Conservation (phyloP, 371 early-diverging fungal genomes). For the Umbelopsis sp. region DNA sequence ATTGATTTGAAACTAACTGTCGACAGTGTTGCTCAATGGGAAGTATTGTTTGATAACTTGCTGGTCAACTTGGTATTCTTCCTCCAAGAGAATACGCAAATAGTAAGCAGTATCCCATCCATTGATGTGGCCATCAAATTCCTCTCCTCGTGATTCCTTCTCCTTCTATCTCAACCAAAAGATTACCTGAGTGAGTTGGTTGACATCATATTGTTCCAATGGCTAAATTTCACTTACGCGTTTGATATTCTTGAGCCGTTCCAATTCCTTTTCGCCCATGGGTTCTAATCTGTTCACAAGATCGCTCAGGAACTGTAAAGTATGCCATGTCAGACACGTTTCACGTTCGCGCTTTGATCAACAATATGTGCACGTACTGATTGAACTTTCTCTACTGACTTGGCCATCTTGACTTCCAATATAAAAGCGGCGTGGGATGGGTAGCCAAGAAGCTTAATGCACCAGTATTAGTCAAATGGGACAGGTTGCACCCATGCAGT, state of each 20-base stretch:
- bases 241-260: slow-evolving; percentile 60
- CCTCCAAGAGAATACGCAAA: slow-evolving; percentile 68
- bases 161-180: slow-evolving; percentile 28
- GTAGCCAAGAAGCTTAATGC: slow-evolving; percentile 68
- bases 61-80: slow-evolving; percentile 74
- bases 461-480: background rate
- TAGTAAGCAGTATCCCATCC: slow-evolving; percentile 84
- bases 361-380: slow-evolving; percentile 30
- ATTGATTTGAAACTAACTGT: slow-evolving; percentile 31
- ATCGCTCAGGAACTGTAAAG: slow-evolving; percentile 65
- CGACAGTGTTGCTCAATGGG: slow-evolving; percentile 57
- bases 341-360: background rate
- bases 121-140: slow-evolving; percentile 61
- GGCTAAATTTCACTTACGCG: slow-evolving; percentile 29
- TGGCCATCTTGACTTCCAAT: slow-evolving; percentile 88
- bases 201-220: slow-evolving; percentile 18
- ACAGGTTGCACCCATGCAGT: background rate
- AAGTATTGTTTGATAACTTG: slow-evolving; percentile 82
- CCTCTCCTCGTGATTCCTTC: slow-evolving; percentile 43
- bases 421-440: slow-evolving; percentile 73
- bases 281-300: slow-evolving; percentile 60
- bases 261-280: slow-evolving; percentile 65
- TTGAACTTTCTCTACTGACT: slow-evolving; percentile 66
- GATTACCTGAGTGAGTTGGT: background rate
- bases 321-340: background rate